phyloP scores from a whole-genome alignment of 208 protist species.

The Trypanosomatidae sp. region DNA sequence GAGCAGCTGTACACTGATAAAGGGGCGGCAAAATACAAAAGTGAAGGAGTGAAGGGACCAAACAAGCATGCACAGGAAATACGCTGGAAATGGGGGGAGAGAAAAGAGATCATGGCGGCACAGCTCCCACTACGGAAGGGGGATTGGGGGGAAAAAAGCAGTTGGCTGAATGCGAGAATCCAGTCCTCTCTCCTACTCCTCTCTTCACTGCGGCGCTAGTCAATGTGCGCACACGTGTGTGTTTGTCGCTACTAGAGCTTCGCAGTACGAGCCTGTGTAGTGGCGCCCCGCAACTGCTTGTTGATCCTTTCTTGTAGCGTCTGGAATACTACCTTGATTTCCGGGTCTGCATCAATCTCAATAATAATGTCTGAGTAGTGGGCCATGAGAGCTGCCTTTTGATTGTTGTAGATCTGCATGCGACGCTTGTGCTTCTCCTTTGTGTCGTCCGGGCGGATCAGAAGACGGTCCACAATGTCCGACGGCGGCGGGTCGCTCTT shows the following conservation, averaged over 20 bases:
- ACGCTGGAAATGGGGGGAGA: background rate
- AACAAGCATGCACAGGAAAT: background rate
- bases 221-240: background rate
- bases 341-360: constrained; percentile 52
- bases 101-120: background rate
- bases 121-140: background rate
- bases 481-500: constrained; percentile 68
- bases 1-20: background rate
- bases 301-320: constrained; percentile 32
- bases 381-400: constrained; percentile 55
- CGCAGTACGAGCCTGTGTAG: background rate
- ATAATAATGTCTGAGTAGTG: constrained; percentile 59
- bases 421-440: constrained; percentile 67
- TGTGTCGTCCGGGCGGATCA: constrained; percentile 84
- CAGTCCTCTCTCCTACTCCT: background rate
- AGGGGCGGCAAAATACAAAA: background rate
- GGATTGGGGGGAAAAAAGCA: background rate
- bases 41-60: background rate
- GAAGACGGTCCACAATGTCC: constrained; percentile 64
- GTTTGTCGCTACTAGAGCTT: constrained; percentile 13
- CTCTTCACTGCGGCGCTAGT: background rate
- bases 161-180: background rate
- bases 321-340: constrained; percentile 50
- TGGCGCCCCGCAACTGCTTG: constrained; percentile 13
- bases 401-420: constrained; percentile 71